These are phyloP conservation scores for Acidomyces sp. DNA, from an alignment of 495 filamentous ascomycete genomes.

Conservation along the genomic window DNA sequence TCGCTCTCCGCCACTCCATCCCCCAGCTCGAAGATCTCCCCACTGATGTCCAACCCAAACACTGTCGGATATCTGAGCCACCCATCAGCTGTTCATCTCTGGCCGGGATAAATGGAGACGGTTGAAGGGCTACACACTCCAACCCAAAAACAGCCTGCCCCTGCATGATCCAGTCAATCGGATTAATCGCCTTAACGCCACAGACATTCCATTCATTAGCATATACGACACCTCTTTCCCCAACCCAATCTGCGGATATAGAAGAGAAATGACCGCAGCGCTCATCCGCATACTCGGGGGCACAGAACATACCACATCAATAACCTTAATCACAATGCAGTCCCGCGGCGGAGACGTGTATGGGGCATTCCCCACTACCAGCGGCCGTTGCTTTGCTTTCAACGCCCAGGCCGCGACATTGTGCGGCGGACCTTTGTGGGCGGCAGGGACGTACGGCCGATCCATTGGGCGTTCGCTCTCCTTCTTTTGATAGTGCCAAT, in stretches of 20 bases:
- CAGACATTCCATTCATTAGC: too few relatives aligned
- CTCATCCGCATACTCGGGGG: too few relatives aligned
- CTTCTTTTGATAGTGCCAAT: too few relatives aligned
- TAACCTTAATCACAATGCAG: slow-evolving; percentile 31
- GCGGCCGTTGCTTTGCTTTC: slow-evolving; percentile 22
- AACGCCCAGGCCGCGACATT: slow-evolving; percentile 32
- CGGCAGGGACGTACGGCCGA: too few relatives aligned
- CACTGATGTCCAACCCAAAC: slow-evolving; percentile 23
- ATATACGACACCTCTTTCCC: too few relatives aligned
- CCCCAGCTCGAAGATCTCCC: slow-evolving; percentile 24
- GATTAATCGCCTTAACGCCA: slow-evolving; percentile 38
- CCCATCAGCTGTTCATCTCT: too few relatives aligned
- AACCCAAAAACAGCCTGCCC: slow-evolving; percentile 9
- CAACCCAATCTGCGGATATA: too few relatives aligned
- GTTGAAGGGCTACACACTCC: too few relatives aligned
- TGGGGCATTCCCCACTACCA: slow-evolving; percentile 27
- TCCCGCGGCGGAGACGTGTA: slow-evolving; percentile 27
- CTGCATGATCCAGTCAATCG: slow-evolving; percentile 22
- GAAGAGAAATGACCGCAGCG: too few relatives aligned
- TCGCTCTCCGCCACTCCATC: slow-evolving; percentile 17
- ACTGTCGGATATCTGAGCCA: slow-evolving; percentile 20
- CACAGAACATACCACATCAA: slow-evolving; percentile 8
- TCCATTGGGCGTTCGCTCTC: too few relatives aligned
- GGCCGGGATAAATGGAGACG: too few relatives aligned
- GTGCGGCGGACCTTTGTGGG: too few relatives aligned